A percentile compares a stretch with the other conserved stretches of the same genome.
Evolutionary conservation across 2,329 filamentous ascomycete species (phyloP).

Genomic region (Epichloe brachyelytri): DNA sequence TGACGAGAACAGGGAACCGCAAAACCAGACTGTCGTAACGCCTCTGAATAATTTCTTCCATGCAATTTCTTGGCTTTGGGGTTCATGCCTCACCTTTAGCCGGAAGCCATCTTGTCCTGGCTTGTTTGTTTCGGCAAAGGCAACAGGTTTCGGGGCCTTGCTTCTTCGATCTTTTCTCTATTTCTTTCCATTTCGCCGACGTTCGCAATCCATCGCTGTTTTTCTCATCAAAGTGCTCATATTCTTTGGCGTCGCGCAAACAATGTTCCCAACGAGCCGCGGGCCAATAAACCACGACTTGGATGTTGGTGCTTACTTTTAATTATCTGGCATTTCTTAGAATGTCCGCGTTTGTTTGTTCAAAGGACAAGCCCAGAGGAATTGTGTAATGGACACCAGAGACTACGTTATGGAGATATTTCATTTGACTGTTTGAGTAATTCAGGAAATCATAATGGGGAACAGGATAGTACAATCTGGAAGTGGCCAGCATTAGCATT

Average conservation of each 20-base stretch:
- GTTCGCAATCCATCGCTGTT: background rate
- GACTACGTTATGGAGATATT: background rate
- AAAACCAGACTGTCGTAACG: background rate
- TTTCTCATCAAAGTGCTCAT: background rate
- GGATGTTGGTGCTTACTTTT: background rate
- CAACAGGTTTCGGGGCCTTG: background rate
- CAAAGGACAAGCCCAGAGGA: too few relatives aligned
- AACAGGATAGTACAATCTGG: constrained; percentile 3
- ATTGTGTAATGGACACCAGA: background rate
- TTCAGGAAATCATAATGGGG: constrained; percentile 5
- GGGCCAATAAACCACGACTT: background rate
- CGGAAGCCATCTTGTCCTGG: background rate
- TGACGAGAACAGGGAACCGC: background rate
- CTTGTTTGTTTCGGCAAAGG: background rate
- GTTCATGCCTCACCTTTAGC: background rate
- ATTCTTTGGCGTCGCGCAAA: background rate
- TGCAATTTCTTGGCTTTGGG: background rate
- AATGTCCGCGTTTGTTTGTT: background rate
- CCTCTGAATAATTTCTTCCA: background rate
- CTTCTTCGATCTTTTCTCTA: background rate
- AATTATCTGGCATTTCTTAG: background rate
- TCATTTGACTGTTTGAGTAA: constrained; percentile 1
- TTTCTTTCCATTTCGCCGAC: background rate
- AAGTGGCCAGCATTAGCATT: background rate
- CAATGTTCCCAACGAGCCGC: background rate